Conservation (phyloP, 495 filamentous ascomycete genomes). For the Cercophora scortea region DNA sequence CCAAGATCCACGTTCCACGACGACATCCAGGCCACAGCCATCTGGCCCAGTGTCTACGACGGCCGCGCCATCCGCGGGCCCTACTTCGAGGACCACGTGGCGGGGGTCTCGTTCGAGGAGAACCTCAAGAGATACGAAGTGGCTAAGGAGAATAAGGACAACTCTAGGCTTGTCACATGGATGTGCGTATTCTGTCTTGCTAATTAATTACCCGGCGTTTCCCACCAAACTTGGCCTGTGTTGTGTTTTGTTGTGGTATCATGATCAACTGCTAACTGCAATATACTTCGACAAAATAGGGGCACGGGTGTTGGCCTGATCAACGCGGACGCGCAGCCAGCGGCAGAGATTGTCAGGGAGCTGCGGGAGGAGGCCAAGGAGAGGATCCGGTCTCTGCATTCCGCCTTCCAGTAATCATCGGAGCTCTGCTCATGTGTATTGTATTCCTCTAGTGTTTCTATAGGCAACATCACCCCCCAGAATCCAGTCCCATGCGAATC, state of each 20-base stretch:
- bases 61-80: constrained; percentile 55
- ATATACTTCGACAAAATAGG: constrained; percentile 7
- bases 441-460: no score
- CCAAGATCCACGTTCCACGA: constrained; percentile 60
- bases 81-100: constrained; percentile 47
- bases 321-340: constrained; percentile 52
- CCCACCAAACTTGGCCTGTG: no score
- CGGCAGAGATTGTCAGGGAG: constrained; percentile 59
- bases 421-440: no score
- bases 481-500: no score
- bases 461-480: no score
- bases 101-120: constrained; percentile 47
- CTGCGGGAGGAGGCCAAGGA: constrained; percentile 60
- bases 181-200: constrained; percentile 30
- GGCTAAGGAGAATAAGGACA: constrained; percentile 23
- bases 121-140: constrained; percentile 53
- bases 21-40: constrained; percentile 52
- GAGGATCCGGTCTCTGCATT: constrained; percentile 25
- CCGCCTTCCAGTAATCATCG: not conserved
- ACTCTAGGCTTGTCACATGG: constrained; percentile 40
- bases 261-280: not conserved
- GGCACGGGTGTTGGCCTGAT: constrained; percentile 56
- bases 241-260: no score
- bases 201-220: not conserved
- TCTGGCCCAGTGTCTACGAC: constrained; percentile 61